phyloP scores from a whole-genome alignment of 805 yeast genomes.

The Nakazawaea holstii region DNA sequence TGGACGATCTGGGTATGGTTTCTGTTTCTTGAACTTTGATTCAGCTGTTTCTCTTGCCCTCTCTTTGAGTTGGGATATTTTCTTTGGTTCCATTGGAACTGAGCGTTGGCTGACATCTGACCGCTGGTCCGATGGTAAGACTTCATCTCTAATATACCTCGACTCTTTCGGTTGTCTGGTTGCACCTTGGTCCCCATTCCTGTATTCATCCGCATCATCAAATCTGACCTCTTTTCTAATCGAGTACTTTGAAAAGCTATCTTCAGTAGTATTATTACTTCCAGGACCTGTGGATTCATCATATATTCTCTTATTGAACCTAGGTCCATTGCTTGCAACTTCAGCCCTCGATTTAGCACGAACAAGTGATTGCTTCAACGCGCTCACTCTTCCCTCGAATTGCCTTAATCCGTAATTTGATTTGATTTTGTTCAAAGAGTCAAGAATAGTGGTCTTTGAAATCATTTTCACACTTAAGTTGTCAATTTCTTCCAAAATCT shows the following conservation, averaged over 20 bases:
- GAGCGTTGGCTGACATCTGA: too few species aligned
- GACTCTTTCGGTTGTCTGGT: too few species aligned
- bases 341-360: neutral
- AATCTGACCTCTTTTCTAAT: neutral
- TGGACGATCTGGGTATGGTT: too few species aligned
- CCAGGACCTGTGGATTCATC: neutral
- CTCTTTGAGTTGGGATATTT: too few species aligned
- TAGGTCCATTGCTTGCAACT: too few species aligned
- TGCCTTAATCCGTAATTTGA: neutral
- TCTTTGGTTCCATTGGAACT: too few species aligned
- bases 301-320: too few species aligned
- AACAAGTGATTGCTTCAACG: neutral
- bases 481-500: neutral
- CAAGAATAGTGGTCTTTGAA: slow-evolving; percentile 1
- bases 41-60: too few species aligned
- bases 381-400: neutral
- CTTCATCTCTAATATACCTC: too few species aligned
- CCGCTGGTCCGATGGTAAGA: too few species aligned
- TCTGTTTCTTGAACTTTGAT: too few species aligned
- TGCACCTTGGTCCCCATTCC: neutral
- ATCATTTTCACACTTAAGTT: neutral
- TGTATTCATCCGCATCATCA: neutral
- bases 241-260: too few species aligned
- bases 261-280: neutral
- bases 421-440: neutral